These are phyloP conservation scores for Gautieria morchelliformis DNA, from an alignment of 768 basidiomycete species.

Conservation along the genomic window DNA sequence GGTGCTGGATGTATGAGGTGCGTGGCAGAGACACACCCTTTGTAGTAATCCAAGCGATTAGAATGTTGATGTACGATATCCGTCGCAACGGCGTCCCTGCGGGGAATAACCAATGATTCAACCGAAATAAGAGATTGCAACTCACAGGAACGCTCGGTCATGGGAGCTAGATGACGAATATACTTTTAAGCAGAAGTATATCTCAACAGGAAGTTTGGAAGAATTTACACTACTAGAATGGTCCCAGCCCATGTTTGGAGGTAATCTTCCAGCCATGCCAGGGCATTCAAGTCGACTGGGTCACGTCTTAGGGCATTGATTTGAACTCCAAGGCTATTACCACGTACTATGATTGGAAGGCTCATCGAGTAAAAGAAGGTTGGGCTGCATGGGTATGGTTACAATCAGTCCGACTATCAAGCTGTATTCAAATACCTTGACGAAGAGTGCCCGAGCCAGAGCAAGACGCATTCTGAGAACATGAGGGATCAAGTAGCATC, in stretches of 20 bases:
- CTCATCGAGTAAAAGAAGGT: conserved; percentile 78
- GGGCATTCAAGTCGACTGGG: conserved; percentile 82
- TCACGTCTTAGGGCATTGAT: conserved; percentile 1
- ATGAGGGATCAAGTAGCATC: not conserved
- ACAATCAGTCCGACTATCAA: not conserved
- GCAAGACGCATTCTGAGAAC: conserved; percentile 82
- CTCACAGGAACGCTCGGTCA: conserved; percentile 90
- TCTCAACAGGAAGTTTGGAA: not conserved
- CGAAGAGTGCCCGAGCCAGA: conserved; percentile 89
- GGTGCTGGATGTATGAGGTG: not conserved
- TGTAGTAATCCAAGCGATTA: conserved; percentile 90
- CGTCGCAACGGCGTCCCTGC: conserved; percentile 87
- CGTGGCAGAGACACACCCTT: conserved; percentile 53
- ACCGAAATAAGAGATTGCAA: not conserved
- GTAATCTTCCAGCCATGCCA: conserved; percentile 97
- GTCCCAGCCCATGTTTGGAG: conserved; percentile 92
- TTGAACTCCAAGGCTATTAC: not conserved
- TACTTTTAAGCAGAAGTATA: conserved; percentile 7
- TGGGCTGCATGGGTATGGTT: conserved; percentile 32
- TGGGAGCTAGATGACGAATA: conserved; percentile 54
- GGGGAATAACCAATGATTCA: not conserved
- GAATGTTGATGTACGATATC: conserved; percentile 98
- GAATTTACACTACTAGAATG: conserved; percentile 75
- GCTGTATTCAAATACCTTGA: conserved; percentile 51
- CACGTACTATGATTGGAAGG: conserved; percentile 90